Evolutionary conservation across 371 early-diverging fungal genomes (phyloP).

Genomic region (Umbelopsis sp.): DNA sequence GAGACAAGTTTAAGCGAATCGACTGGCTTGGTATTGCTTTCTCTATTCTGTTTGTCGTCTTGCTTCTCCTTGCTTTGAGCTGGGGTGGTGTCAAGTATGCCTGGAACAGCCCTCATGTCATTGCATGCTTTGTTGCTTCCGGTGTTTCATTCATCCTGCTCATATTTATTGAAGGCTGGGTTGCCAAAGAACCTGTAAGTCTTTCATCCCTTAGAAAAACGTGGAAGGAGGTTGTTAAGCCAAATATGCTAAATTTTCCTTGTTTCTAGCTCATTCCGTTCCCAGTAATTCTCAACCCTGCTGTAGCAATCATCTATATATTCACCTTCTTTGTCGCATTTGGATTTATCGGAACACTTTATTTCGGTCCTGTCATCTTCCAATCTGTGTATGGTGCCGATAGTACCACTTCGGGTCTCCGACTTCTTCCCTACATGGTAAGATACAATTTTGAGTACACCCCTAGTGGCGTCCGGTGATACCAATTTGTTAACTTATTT

Average conservation of each 20-base stretch:
- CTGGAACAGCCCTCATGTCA: constrained; percentile 57
- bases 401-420: constrained; percentile 43
- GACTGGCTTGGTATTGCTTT: constrained; percentile 63
- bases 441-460: background rate
- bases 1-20: constrained; percentile 63
- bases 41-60: constrained; percentile 40
- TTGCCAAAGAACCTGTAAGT: constrained; percentile 60
- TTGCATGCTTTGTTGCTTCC: constrained; percentile 55
- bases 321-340: constrained; percentile 67
- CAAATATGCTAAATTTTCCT: too few species aligned
- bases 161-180: constrained; percentile 48
- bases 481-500: background rate
- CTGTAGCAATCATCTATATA: constrained; percentile 44
- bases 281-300: constrained; percentile 37
- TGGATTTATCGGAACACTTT: constrained; percentile 69
- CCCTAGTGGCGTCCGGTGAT: background rate
- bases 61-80: constrained; percentile 53
- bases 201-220: too few species aligned
- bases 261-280: constrained; percentile 29
- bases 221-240: too few species aligned
- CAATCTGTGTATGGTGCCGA: constrained; percentile 47
- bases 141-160: constrained; percentile 44
- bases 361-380: constrained; percentile 71
- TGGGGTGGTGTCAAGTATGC: constrained; percentile 54
- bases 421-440: constrained; percentile 50